Evolutionary conservation across 129 eudicot genomes (phyloP).

Genomic region (Lactuca sativa): DNA sequence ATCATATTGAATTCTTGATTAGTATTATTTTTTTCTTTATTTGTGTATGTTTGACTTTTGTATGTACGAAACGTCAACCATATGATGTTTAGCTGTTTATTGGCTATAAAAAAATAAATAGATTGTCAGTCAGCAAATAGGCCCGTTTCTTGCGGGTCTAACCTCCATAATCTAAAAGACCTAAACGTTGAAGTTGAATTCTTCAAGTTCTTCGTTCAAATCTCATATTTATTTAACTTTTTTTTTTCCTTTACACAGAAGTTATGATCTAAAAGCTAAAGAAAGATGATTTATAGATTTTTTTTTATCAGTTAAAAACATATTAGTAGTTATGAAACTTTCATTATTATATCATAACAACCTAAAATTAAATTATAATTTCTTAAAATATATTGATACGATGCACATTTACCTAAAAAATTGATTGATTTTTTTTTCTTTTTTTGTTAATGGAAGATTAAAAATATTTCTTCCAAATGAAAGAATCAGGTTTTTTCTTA

Average conservation of each 20-base stretch:
- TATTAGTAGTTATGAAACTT: too few species aligned
- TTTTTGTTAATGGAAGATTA: too few species aligned
- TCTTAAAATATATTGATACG: too few species aligned
- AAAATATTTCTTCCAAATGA: too few species aligned
- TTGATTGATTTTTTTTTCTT: too few species aligned
- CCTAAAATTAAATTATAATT: too few species aligned
- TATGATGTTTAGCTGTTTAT: conserved; percentile 39
- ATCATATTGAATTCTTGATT: conserved; percentile 12
- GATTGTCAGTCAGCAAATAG: conserved; percentile 41
- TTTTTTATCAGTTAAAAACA: too few species aligned
- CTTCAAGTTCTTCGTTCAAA: conserved; percentile 54
- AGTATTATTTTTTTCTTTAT: background rate
- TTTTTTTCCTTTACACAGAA: background rate
- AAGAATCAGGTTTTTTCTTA: too few species aligned
- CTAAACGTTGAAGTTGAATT: conserved; percentile 95
- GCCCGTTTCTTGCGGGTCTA: conserved; percentile 51
- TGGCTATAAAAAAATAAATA: conserved; percentile 25
- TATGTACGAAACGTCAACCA: conserved; percentile 37
- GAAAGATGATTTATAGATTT: too few species aligned
- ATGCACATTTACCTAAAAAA: too few species aligned
- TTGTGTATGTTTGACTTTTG: conserved; percentile 37
- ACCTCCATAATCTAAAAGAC: conserved; percentile 61
- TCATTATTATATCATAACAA: too few species aligned
- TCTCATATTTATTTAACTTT: conserved; percentile 12
- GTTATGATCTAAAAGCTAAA: background rate